Conservation (phyloP, 371 early-diverging fungal species). For the Mortierella polycephala region DNA sequence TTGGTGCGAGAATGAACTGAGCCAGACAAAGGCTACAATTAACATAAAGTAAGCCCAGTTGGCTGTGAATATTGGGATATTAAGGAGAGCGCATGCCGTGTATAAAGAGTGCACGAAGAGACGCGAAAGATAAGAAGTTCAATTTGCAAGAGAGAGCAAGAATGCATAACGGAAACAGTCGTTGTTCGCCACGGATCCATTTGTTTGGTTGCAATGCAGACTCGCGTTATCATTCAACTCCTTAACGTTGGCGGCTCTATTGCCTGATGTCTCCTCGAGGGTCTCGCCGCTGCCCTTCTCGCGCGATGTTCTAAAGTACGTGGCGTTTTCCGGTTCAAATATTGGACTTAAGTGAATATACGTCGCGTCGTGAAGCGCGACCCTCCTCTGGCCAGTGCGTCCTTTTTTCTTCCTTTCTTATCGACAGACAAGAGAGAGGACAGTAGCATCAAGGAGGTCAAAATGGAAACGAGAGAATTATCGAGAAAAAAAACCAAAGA, state of each 20-base stretch:
- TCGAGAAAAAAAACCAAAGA: too few species aligned
- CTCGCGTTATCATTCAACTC: constrained; percentile 18
- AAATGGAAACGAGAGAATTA: too few species aligned
- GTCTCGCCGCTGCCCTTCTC: constrained; percentile 26
- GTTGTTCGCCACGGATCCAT: constrained; percentile 20
- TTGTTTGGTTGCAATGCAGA: constrained; percentile 9
- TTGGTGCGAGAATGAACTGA: constrained; percentile 25
- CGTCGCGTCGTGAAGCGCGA: too few species aligned
- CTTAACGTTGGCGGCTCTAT: constrained; percentile 10
- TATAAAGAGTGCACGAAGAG: too few species aligned
- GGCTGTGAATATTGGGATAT: constrained; percentile 1
- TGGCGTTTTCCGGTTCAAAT: constrained; percentile 18
- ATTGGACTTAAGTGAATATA: too few species aligned
- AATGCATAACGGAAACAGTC: constrained; percentile 14
- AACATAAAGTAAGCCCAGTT: constrained; percentile 31
- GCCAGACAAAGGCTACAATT: constrained; percentile 26
- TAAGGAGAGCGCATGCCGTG: too few species aligned
- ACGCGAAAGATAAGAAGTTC: too few species aligned
- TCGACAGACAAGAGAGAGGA: too few species aligned
- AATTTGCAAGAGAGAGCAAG: neutral
- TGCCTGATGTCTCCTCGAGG: constrained; percentile 7
- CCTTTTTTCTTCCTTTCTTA: too few species aligned
- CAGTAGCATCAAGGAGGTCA: too few species aligned
- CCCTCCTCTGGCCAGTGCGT: too few species aligned
- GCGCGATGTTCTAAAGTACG: constrained; percentile 26